Evolutionary conservation across 345 rosid genomes (phyloP), one percentile per base, ranked within the genome.

Genomic region (Murraya paniculata): DNA sequence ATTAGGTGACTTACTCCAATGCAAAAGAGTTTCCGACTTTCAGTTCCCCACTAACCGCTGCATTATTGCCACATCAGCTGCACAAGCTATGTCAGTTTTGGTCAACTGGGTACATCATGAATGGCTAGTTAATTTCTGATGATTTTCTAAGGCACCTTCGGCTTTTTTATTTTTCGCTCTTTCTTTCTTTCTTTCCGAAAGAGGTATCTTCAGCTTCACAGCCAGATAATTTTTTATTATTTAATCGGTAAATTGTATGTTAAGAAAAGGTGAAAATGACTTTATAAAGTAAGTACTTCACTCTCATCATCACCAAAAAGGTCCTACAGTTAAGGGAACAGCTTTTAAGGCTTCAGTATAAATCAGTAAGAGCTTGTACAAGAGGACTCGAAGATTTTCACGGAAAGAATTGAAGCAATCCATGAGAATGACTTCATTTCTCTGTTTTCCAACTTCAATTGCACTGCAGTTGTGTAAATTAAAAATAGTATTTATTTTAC

Each of bases 1-100:
- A 83, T 85, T 80, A 64, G 88, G 89, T 86, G 85, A 81, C 89
- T 83, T 74, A 83, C 89, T 85, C 88, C 87, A 81, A 45, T 75
- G 73, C 71, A 39, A 83, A 35, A 6, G 79, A 39, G 81, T 68
- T 80, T n/a, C n/a, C n/a, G n/a, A n/a, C n/a, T n/a, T n/a, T 73
- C 72, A 50, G 70, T 39, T 56, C 64, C 33, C 64, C 73, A 6
- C 76, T 62, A 66, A 45, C 87, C 82, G 84, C 80, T 73, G 53
- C 79, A 64, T 66, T 33, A 64, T 73, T 68, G 73, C 82, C 82
- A 64, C 56, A 69, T 80, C 78, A 75, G 18, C 74, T 2, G 68
- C 50, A 56, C 6, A 38, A 53, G 31, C 30, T 50, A 31, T 64
- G 33, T 5, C n/a, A 64, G 35, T 24, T 11, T 41, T 75, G 36